Evolutionary conservation across 208 protist genomes (phyloP).

Genomic region (Trypanosoma congolense): DNA sequence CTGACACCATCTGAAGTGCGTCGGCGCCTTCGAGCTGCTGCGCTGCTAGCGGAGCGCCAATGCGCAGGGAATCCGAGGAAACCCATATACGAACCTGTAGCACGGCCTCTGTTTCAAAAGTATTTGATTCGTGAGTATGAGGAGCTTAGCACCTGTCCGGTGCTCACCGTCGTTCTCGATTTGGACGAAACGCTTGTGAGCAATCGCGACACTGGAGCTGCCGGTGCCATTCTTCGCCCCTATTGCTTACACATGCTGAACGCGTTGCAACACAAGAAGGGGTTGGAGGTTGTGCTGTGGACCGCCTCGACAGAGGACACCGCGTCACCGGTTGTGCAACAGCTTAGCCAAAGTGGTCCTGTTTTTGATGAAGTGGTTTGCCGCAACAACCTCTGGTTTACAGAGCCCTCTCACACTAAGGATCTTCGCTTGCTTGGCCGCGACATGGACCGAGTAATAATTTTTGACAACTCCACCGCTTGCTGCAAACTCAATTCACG

Average conservation of each 20-base stretch:
- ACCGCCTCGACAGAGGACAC: constrained; percentile 90
- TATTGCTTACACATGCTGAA: constrained; percentile 87
- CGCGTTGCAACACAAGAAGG: constrained; percentile 75
- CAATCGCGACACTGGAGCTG: constrained; percentile 62
- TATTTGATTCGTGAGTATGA: constrained; percentile 50
- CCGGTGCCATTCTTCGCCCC: constrained; percentile 69
- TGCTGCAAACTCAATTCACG: constrained; percentile 87
- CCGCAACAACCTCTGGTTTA: constrained; percentile 88
- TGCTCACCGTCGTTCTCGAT: constrained; percentile 89
- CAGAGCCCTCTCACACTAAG: constrained; percentile 88
- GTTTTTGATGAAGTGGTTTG: constrained; percentile 89
- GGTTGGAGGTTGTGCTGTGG: constrained; percentile 90
- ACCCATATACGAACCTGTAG: constrained; percentile 17
- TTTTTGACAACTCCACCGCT: constrained; percentile 89
- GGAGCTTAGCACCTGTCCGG: constrained; percentile 38
- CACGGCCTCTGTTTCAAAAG: constrained; percentile 55
- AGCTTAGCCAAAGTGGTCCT: constrained; percentile 59
- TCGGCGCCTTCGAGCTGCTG: constrained; percentile 23
- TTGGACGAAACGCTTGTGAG: constrained; percentile 91
- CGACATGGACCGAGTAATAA: constrained; percentile 80
- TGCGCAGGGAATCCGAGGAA: constrained; percentile 1
- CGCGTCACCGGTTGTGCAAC: constrained; percentile 73
- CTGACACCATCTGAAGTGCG: constrained; percentile 1
- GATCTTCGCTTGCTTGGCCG: constrained; percentile 89
- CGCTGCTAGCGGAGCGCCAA: constrained; percentile 15